Evolutionary conservation across 2,329 filamentous ascomycete genomes (phyloP), one percentile per base, ranked within the genome.

Genomic region (Paradendryphiella salina): DNA sequence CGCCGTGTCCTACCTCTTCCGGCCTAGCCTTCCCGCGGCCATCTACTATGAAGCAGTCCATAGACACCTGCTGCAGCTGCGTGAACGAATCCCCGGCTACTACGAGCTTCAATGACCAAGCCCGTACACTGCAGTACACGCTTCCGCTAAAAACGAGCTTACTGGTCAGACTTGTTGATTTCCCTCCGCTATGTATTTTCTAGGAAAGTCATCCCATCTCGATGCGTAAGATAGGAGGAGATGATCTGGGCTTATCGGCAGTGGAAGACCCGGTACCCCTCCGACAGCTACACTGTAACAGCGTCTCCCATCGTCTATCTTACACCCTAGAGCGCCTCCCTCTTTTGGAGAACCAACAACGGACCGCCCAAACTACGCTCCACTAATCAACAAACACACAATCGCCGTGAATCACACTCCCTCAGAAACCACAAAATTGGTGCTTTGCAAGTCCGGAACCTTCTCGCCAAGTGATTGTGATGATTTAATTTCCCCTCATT

Each of bases 21-120:
- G 34, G 48, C 18, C 29, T 56, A 57, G 59, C 18, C 40, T 26
- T 49, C 55, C 59, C 59, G 50, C 37, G 26, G 44, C 14, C 50
- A 54, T 58, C 38, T 18, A 33, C 29, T 32, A 32, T 32, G 28
- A 23, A 41, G 23, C 40, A 15, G 32, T 17, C 26, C 14, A 14
- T 26, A 14, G 36, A 38, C 33, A 43, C 26, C n/a, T 23, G 37
- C n/a, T 23, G 37, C 36, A 35, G 29, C 42, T 23, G 36, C 36
- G 28, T 29, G 15, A 35, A 28, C 37, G 32, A 18, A 26, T 26
- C 10, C 2, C 28, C 15, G 23, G 5, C 40, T 45, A 28, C 41
- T 18, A 20, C 35, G 41, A 13, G 28, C 33, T 36, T 33, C 21
- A 39, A 26, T 39, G 18, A 17, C 35, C 23, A 38, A 39, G 40